These are phyloP conservation scores for Pyrenophora teres DNA, from an alignment of 2,329 filamentous ascomycete genomes.

Conservation along the genomic window DNA sequence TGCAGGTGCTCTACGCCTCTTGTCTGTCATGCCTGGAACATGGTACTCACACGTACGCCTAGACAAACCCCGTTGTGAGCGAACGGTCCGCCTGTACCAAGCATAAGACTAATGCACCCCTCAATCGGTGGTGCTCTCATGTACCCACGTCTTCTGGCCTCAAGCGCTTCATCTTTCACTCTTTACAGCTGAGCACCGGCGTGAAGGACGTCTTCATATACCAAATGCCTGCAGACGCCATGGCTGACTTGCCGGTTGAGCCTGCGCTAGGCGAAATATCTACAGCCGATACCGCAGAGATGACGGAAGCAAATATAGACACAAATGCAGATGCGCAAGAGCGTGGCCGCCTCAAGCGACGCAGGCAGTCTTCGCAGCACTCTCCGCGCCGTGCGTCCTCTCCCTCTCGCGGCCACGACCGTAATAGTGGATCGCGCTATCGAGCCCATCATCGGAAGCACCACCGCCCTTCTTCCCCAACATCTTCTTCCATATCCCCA, in stretches of 20 bases:
- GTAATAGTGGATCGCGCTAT: conserved; percentile 38
- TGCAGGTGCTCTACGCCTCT: conserved; percentile 6
- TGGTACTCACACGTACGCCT: conserved; percentile 20
- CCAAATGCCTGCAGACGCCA: conserved; percentile 5
- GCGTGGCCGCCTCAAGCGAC: conserved; percentile 41
- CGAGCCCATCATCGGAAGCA: conserved; percentile 40
- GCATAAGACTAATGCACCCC: conserved; percentile 26
- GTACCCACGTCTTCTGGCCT: conserved; percentile 2
- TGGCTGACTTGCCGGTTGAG: conserved; percentile 6
- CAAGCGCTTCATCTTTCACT: not conserved
- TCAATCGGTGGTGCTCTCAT: conserved; percentile 12
- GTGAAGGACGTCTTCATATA: not conserved
- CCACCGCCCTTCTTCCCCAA: conserved; percentile 34
- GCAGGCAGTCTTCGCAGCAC: conserved; percentile 35
- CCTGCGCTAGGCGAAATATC: conserved; percentile 34
- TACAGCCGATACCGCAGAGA: conserved; percentile 47
- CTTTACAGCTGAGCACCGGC: conserved; percentile 16
- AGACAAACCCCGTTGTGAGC: conserved; percentile 11
- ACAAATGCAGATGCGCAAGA: conserved; percentile 33
- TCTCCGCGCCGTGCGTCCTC: conserved; percentile 38
- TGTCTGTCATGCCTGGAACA: conserved; percentile 19
- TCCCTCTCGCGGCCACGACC: conserved; percentile 43
- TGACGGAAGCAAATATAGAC: conserved; percentile 45
- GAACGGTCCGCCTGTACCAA: conserved; percentile 26
- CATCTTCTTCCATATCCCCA: conserved; percentile 30